Base-by-base conservation (phyloP, 805 yeast genomes). In the Candida caryicola region DNA sequence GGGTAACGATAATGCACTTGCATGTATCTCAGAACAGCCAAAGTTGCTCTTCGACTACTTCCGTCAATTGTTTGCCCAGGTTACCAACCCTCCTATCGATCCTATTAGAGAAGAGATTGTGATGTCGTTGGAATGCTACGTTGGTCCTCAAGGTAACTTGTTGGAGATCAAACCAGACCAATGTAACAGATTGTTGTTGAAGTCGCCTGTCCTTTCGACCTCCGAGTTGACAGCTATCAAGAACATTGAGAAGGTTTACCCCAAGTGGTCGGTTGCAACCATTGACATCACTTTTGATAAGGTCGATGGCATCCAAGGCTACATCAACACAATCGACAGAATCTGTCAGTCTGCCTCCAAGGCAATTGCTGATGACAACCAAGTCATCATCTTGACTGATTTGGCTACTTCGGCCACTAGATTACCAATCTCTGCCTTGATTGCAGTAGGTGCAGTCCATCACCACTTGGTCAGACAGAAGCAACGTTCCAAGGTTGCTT, bases 121-220 rank as follows among this genome's bases (percentile, higher is more conserved):
- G 57, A 91, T 91, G 99, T 87, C 96, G 9, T 75, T 93, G 50
- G 96, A 91, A 63, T 91, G 99, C 68, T 88, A 85, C 64, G 82
- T 91, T 55, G 99, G 99, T 39, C 98, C 98, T n/a, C 98, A 93
- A 64, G 98, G 96, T 41, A 91, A 91, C 61, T 68, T 91, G 48
- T 76, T 91, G 56, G 98, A 93, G 64, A 88, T 89, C 90, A 81
- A 83, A 55, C 82, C 96, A 7, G 73, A 76, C 40, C 98, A 93
- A 70, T 91, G 97, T 74, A 85, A 90, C 69, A 76, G 98, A 51
- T 73, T 91, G 56, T 68, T 84, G 47, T 72, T 91, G 60, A 77
- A 79, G 37, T 82, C 96, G 17, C 99, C 99, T 40, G 79, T 91
- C 31, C 68, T 91, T 51, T 72, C 85, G 17, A 74, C 81, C 58